Conservation (phyloP, 1,284 basidiomycete species). For the Coniophora puteana region DNA sequence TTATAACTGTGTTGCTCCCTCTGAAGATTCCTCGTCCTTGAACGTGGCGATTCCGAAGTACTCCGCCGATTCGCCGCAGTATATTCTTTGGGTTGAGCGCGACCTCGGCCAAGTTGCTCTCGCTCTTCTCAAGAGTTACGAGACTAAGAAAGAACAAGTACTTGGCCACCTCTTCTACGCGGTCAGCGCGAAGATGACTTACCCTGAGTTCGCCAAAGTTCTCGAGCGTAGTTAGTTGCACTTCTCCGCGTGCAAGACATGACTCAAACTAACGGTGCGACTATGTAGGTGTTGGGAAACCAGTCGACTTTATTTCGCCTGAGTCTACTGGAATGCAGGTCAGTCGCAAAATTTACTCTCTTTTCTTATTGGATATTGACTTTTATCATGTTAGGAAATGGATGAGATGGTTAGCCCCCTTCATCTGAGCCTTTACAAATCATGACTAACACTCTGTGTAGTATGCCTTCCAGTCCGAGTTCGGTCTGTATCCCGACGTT, state of each 20-base stretch:
- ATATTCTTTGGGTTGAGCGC: constrained; percentile 24
- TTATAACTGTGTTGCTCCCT: constrained; percentile 4
- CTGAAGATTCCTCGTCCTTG: constrained; percentile 14
- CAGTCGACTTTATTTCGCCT: constrained; percentile 19
- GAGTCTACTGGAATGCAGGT: constrained; percentile 17
- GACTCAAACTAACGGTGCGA: neutral
- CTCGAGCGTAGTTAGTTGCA: constrained; percentile 17
- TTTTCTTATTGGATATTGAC: neutral
- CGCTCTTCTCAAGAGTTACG: constrained; percentile 27
- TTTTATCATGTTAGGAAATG: constrained; percentile 13
- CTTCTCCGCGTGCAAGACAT: neutral
- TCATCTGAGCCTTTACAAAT: neutral
- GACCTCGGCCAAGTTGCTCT: constrained; percentile 26
- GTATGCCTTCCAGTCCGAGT: constrained; percentile 24
- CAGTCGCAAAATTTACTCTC: constrained; percentile 1
- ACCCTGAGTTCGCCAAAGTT: constrained; percentile 14
- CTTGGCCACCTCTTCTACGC: constrained; percentile 23
- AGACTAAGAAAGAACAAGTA: constrained; percentile 16
- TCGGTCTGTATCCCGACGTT: constrained; percentile 20
- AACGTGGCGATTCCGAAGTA: constrained; percentile 19
- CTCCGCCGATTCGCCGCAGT: constrained; percentile 14
- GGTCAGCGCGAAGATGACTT: constrained; percentile 21
- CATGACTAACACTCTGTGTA: constrained; percentile 6
- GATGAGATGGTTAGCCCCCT: constrained; percentile 25
- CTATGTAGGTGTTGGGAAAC: constrained; percentile 20